Conservation (phyloP, 192 early-diverging fungal genomes). For the Dissophora globulifera region DNA sequence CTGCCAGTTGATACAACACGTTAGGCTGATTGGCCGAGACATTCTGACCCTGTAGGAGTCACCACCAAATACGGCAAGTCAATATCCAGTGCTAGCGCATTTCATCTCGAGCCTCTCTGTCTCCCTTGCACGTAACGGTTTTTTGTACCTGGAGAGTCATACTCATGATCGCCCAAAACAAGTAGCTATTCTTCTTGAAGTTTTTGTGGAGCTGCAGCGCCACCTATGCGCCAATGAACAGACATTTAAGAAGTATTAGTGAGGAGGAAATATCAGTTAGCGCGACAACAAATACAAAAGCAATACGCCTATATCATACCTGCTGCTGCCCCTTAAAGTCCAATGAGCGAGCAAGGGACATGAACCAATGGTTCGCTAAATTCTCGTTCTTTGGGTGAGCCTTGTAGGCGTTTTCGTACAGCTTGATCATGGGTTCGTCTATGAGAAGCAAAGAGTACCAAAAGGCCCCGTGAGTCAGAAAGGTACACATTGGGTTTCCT, state of each 20-base stretch:
- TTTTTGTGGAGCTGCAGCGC: slow-evolving; percentile 85
- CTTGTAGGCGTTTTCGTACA: slow-evolving; percentile 77
- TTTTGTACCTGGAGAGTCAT: slow-evolving; percentile 77
- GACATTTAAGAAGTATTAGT: no score
- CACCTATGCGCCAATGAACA: slow-evolving; percentile 56
- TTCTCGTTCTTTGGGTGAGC: slow-evolving; percentile 75
- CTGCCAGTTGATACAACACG: slow-evolving; percentile 76
- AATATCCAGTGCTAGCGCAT: no score
- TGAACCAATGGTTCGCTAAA: slow-evolving; percentile 80
- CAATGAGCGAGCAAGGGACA: slow-evolving; percentile 76
- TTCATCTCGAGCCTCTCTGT: neutral
- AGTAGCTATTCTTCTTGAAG: slow-evolving; percentile 81
- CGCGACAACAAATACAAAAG: no score
- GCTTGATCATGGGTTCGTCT: slow-evolving; percentile 75
- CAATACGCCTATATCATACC: neutral
- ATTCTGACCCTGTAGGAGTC: slow-evolving; percentile 48
- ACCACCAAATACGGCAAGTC: no score
- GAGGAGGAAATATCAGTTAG: no score
- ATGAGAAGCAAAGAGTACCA: neutral
- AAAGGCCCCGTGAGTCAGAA: neutral
- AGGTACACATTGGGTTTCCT: no score
- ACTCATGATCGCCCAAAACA: slow-evolving; percentile 89
- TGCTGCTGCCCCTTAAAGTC: slow-evolving; percentile 77
- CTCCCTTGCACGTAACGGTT: neutral
- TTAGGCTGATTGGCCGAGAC: slow-evolving; percentile 43